Evolutionary conservation across 2,329 filamentous ascomycete genomes (phyloP).

Genomic region (Remersonia thermophila): DNA sequence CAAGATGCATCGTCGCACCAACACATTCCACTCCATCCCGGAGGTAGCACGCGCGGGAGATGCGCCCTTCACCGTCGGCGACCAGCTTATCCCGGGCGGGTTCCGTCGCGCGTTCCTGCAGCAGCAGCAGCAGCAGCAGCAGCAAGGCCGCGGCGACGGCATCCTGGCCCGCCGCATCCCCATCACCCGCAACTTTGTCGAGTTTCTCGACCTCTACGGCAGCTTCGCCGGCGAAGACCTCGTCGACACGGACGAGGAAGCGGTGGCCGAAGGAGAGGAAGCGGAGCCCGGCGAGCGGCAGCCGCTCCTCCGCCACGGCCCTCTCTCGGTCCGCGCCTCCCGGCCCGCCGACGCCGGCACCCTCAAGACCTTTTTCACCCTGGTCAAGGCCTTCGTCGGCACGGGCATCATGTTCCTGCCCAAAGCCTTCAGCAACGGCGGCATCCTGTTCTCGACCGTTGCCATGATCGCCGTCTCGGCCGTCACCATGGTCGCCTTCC

Average conservation of each 20-base stretch:
- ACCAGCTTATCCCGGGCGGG: slow-evolving; percentile 33
- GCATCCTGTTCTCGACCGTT: slow-evolving; percentile 61
- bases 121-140: slow-evolving; percentile 24
- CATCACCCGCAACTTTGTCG: slow-evolving; percentile 58
- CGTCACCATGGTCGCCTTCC: slow-evolving; percentile 59
- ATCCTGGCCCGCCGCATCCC: slow-evolving; percentile 30
- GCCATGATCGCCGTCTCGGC: slow-evolving; percentile 53
- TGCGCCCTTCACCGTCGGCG: slow-evolving; percentile 20
- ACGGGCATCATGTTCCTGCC: slow-evolving; percentile 75
- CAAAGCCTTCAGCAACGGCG: slow-evolving; percentile 68
- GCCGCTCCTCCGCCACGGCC: slow-evolving; percentile 47
- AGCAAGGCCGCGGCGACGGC: slow-evolving; percentile 20
- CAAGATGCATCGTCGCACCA: slow-evolving; percentile 40
- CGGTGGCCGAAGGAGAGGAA: slow-evolving; percentile 37
- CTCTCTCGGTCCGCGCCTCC: slow-evolving; percentile 27
- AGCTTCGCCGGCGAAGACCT: slow-evolving; percentile 65
- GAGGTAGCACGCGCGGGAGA: slow-evolving; percentile 13
- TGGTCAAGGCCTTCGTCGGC: slow-evolving; percentile 67
- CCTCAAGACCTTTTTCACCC: slow-evolving; percentile 65
- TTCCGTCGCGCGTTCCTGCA: slow-evolving; percentile 38
- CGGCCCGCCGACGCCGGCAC: slow-evolving; percentile 51
- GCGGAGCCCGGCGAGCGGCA: slow-evolving; percentile 37
- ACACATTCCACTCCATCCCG: slow-evolving; percentile 51
- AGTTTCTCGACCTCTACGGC: slow-evolving; percentile 64
- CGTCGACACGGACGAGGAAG: slow-evolving; percentile 47